phyloP scores from a whole-genome alignment of 257 asterid genomes.

The Phtheirospermum japonicum region DNA sequence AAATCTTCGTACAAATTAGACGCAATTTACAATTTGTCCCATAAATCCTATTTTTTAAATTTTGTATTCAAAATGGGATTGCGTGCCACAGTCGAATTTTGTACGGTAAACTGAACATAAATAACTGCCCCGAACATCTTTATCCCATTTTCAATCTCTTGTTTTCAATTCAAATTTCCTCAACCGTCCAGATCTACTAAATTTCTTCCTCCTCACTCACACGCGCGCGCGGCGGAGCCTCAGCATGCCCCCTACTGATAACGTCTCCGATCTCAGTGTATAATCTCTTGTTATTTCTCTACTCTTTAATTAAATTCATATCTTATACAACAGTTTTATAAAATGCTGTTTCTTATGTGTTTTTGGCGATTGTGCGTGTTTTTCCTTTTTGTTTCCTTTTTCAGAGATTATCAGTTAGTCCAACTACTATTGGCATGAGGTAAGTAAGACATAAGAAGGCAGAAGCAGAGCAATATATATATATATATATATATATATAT shows the following conservation, averaged over 20 bases:
- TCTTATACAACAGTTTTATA: neutral
- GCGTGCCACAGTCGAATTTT: too few species aligned
- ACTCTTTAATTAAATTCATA: neutral
- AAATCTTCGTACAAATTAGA: too few species aligned
- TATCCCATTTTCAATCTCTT: neutral
- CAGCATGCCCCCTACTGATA: conserved; percentile 51
- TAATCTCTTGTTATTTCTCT: neutral
- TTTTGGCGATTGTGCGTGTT: conserved; percentile 1
- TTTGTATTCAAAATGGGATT: too few species aligned
- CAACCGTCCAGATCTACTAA: neutral
- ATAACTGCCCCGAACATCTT: too few species aligned
- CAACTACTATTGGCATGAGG: conserved; percentile 60
- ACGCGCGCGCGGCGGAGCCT: neutral
- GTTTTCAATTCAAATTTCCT: neutral
- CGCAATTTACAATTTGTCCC: too few species aligned
- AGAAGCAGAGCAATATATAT: too few species aligned
- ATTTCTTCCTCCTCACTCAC: neutral
- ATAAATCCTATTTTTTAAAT: too few species aligned
- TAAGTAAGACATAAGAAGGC: conserved; percentile 27
- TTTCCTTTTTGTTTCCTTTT: conserved; percentile 23
- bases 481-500: too few species aligned
- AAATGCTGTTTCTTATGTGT: neutral
- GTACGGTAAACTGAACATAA: too few species aligned
- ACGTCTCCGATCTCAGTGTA: conserved; percentile 71
- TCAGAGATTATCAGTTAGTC: conserved; percentile 58